These are phyloP conservation scores for Cryphonectria naterciae DNA, from an alignment of 2,329 filamentous ascomycete species.

Conservation along the genomic window DNA sequence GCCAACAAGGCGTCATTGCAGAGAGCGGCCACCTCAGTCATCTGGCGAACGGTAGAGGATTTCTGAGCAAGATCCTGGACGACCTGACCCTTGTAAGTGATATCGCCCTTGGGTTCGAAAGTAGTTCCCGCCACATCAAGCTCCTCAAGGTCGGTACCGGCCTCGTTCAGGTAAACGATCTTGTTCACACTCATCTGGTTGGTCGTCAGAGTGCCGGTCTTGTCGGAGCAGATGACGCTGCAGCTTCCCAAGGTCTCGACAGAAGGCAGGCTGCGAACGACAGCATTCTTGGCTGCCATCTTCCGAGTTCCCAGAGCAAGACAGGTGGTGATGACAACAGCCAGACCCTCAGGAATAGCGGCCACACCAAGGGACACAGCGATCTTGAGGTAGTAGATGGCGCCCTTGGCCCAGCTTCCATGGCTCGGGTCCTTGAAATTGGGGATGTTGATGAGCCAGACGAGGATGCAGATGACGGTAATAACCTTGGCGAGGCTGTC, in stretches of 20 bases:
- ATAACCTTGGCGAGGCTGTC: slow-evolving; percentile 97
- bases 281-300: slow-evolving; percentile 98
- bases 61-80: slow-evolving; percentile 70
- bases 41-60: slow-evolving; percentile 79
- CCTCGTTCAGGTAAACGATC: slow-evolving; percentile 78
- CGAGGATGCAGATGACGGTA: slow-evolving; percentile 91
- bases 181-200: slow-evolving; percentile 99
- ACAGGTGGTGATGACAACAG: slow-evolving; percentile 98
- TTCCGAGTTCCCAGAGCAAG: slow-evolving; percentile 93
- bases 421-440: slow-evolving; percentile 96
- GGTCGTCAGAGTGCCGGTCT: slow-evolving; percentile 96
- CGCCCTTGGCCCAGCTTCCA: slow-evolving; percentile 92
- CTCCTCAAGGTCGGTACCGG: slow-evolving; percentile 77
- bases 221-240: slow-evolving; percentile 99
- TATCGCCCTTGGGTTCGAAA: slow-evolving; percentile 79
- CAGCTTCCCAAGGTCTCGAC: slow-evolving; percentile 98
- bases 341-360: slow-evolving; percentile 95
- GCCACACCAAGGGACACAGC: slow-evolving; percentile 97
- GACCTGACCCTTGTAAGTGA: slow-evolving; percentile 70
- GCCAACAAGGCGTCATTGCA: slow-evolving; percentile 89
- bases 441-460: slow-evolving; percentile 98
- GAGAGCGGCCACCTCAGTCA: slow-evolving; percentile 72
- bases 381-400: slow-evolving; percentile 99
- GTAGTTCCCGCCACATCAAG: slow-evolving; percentile 91
- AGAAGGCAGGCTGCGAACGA: slow-evolving; percentile 92